Base-by-base conservation (phyloP, 2,329 filamentous ascomycete genomes). In the Colletotrichum lini region DNA sequence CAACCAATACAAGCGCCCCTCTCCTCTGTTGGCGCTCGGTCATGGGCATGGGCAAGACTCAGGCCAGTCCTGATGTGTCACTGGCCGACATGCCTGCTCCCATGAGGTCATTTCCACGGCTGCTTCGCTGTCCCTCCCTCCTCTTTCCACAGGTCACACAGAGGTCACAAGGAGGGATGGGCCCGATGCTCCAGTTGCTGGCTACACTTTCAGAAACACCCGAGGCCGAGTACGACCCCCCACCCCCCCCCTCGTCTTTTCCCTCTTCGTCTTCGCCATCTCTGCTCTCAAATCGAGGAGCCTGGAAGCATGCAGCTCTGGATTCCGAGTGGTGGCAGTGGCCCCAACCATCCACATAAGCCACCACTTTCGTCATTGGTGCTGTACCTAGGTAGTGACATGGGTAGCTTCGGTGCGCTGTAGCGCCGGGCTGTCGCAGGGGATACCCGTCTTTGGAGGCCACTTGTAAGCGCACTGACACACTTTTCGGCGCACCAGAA, bases 21-120 rank as follows among this genome's bases (percentile, higher is more conserved):
- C 9, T 38, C 35, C 35, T 30, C 26, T 53, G 53, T 40, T 45
- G 38, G 50, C 61, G 66, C 61, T 69, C 52, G 67, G 35, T 44
- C 44, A 23, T 23, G 21, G n/a, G 52, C 10, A 54, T 18, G 26
- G 59, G 60, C 54, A 52, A 65, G 66, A 53, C 61, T 57, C 26
- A 52, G 38, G 15, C 61, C 38, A 52, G 18, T n/a, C 35, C 16
- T 26, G 16, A 59, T 57, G 16, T 23, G 15, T 40, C 35, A 69
- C 56, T 69, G 61, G 67, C 7, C 38, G 16, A 26, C 7, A 44
- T 30, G 62, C 26, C 62, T 59, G 52, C 44, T 21, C 26, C 26
- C 42, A 70, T 70, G 67, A 70, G 56, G 63, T 70, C 67, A 70
- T 70, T 53, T 42, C 21, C 16, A 16, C 40, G 9, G 45, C 66